phyloP scores from a whole-genome alignment of 352 stramenopile genomes.

The Phytophthora crassamura region DNA sequence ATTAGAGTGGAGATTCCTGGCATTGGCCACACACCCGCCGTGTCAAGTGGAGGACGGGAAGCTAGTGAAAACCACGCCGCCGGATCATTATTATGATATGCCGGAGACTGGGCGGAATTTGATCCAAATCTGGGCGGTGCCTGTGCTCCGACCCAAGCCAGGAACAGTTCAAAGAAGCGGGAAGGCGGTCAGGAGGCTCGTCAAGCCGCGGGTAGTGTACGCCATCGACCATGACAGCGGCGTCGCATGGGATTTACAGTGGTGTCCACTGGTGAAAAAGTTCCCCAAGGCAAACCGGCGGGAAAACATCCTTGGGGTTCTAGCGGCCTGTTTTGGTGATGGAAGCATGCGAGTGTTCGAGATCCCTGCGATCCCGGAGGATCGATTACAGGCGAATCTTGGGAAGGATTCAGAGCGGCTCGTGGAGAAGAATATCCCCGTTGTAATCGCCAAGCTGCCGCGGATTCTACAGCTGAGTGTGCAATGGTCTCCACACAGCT shows the following conservation, averaged over 20 bases:
- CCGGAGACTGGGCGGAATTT: constrained; percentile 58
- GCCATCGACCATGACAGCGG: constrained; percentile 80
- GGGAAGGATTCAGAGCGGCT: constrained; percentile 19
- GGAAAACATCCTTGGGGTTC: constrained; percentile 55
- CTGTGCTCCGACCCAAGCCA: constrained; percentile 34
- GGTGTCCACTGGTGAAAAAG: constrained; percentile 61
- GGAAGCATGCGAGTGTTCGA: constrained; percentile 77
- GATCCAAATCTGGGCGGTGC: constrained; percentile 84
- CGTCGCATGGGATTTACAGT: constrained; percentile 85
- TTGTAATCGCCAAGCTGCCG: constrained; percentile 52
- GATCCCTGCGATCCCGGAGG: constrained; percentile 50
- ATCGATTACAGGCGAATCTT: constrained; percentile 39
- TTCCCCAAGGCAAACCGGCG: constrained; percentile 34
- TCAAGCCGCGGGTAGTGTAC: constrained; percentile 67
- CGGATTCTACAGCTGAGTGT: constrained; percentile 70
- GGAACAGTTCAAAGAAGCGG: not conserved
- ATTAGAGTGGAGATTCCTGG: constrained; percentile 64
- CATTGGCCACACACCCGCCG: constrained; percentile 71
- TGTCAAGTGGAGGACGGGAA: constrained; percentile 64
- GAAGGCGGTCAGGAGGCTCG: not conserved
- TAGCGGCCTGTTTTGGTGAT: constrained; percentile 80
- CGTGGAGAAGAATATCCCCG: constrained; percentile 57
- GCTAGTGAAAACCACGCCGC: constrained; percentile 68
- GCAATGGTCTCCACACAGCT: constrained; percentile 76
- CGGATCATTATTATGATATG: constrained; percentile 80